These are phyloP conservation scores for Neurospora sp. DNA, from an alignment of 495 filamentous ascomycete genomes.

Conservation along the genomic window DNA sequence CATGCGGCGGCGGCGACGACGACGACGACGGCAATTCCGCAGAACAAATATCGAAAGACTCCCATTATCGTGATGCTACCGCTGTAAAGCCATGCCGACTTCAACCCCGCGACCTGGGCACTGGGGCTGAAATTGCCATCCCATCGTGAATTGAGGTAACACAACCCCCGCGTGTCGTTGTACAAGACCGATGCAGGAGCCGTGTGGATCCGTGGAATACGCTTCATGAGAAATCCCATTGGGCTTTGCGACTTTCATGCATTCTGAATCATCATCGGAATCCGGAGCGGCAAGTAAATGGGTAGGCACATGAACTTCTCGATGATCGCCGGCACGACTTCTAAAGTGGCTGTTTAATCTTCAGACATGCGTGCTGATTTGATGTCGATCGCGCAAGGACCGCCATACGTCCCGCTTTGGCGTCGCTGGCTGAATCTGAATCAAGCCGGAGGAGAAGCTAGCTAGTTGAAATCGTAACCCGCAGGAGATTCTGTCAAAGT, in stretches of 20 bases:
- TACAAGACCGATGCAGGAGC: neutral
- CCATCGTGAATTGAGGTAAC: neutral
- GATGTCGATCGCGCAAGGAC: neutral
- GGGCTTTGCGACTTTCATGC: neutral
- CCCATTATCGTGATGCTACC: neutral
- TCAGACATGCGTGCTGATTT: neutral
- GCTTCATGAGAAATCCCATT: neutral
- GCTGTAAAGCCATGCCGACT: neutral
- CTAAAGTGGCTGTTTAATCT: neutral
- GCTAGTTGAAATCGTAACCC: neutral
- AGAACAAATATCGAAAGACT: neutral
- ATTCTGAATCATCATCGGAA: neutral
- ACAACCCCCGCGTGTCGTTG: neutral
- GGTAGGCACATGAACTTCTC: neutral
- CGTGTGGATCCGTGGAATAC: neutral
- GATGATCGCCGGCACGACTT: neutral
- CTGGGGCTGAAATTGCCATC: neutral
- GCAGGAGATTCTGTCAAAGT: neutral
- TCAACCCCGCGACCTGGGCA: neutral
- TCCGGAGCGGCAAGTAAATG: neutral
- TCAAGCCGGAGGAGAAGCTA: neutral
- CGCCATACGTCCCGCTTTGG: neutral
- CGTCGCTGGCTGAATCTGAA: neutral
- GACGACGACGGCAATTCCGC: too few species aligned
- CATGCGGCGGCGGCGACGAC: neutral